These are phyloP conservation scores for Mucor mucedo DNA, from an alignment of 371 early-diverging fungal genomes.

Conservation along the genomic window DNA sequence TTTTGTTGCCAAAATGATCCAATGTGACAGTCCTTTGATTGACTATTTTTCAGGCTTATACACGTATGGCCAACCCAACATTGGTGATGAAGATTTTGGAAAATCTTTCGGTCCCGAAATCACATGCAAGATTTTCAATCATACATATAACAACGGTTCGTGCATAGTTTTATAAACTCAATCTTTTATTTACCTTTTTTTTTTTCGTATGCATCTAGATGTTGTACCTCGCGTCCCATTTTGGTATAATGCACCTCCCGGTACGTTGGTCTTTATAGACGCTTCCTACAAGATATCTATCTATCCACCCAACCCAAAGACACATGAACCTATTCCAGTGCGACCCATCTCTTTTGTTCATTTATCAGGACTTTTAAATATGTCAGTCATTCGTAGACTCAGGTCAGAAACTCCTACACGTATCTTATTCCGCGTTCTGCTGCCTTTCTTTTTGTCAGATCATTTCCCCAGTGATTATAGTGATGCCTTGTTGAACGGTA, in stretches of 20 bases:
- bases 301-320: slow-evolving; percentile 23
- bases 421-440: slow-evolving; percentile 51
- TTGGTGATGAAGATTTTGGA: slow-evolving; percentile 57
- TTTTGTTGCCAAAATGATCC: slow-evolving; percentile 63
- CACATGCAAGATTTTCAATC: slow-evolving; percentile 61
- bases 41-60: slow-evolving; percentile 58
- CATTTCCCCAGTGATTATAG: slow-evolving; percentile 63
- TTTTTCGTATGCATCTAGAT: slow-evolving; percentile 27
- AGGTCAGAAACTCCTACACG: slow-evolving; percentile 51
- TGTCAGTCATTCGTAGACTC: slow-evolving; percentile 50
- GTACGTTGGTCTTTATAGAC: slow-evolving; percentile 61
- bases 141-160: slow-evolving; percentile 59
- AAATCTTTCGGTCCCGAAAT: slow-evolving; percentile 47
- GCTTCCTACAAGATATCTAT: slow-evolving; percentile 46
- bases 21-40: slow-evolving; percentile 50
- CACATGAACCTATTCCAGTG: slow-evolving; percentile 46
- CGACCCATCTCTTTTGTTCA: slow-evolving; percentile 60
- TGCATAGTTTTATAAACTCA: too few species aligned
- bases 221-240: slow-evolving; percentile 56
- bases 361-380: slow-evolving; percentile 58
- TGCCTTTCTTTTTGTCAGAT: slow-evolving; percentile 63
- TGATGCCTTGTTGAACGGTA: slow-evolving; percentile 46
- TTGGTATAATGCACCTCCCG: slow-evolving; percentile 59
- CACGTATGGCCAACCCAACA: slow-evolving; percentile 59
- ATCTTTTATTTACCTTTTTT: too few species aligned